phyloP scores from a whole-genome alignment of 805 yeast species.

The Barnettozyma botsteinii region DNA sequence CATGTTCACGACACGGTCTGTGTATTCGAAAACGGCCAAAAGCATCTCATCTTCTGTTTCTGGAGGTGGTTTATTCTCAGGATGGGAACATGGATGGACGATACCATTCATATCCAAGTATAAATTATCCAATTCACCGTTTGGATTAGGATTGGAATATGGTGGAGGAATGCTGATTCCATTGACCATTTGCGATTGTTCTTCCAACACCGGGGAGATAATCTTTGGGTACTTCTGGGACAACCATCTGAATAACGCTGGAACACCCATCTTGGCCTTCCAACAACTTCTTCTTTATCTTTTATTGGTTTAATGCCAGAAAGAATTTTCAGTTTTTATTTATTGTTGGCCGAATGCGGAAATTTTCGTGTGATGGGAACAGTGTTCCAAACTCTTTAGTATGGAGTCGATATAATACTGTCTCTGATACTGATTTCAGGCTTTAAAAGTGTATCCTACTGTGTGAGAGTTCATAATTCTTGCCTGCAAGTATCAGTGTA shows the following conservation, averaged over 20 bases:
- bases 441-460: too few species aligned
- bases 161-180: conserved; percentile 60
- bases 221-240: conserved; percentile 91
- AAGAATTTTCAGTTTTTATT: conserved; percentile 1
- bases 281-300: background rate
- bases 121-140: conserved; percentile 91
- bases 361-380: conserved; percentile 2
- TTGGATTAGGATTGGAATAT: conserved; percentile 77
- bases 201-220: conserved; percentile 84
- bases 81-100: conserved; percentile 98
- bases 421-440: too few species aligned
- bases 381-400: background rate
- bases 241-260: conserved; percentile 96
- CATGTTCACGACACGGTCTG: conserved; percentile 86
- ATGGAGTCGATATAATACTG: too few species aligned
- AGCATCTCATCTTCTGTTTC: conserved; percentile 97
- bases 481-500: too few species aligned
- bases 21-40: conserved; percentile 85
- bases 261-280: conserved; percentile 71
- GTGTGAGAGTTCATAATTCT: too few species aligned
- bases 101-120: conserved; percentile 98
- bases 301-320: background rate
- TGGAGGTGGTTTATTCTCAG: conserved; percentile 94
- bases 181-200: conserved; percentile 49
- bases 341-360: background rate